Evolutionary conservation across 768 basidiomycete genomes (phyloP).

Genomic region (Boletales sp.): DNA sequence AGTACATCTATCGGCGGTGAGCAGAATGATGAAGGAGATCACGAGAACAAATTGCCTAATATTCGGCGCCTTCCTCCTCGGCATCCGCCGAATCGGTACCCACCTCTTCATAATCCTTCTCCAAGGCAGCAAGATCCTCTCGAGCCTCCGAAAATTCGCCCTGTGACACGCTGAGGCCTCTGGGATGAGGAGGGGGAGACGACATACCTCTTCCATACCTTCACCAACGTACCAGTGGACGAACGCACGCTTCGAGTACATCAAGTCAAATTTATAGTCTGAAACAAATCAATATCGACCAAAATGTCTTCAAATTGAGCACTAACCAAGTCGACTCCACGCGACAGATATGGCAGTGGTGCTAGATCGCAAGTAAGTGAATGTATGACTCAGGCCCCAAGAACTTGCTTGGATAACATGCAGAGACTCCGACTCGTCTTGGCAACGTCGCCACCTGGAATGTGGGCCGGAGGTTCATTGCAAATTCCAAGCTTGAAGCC

Average conservation of each 20-base stretch:
- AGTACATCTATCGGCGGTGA: conserved; percentile 1
- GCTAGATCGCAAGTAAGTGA: conserved; percentile 35
- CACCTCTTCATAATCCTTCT: conserved; percentile 93
- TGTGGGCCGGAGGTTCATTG: conserved; percentile 89
- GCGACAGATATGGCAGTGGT: conserved; percentile 93
- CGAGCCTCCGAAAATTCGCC: conserved; percentile 99
- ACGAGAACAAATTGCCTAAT: conserved; percentile 31
- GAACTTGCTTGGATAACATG: conserved; percentile 85
- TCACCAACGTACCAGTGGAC: conserved; percentile 97
- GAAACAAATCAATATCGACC: conserved; percentile 5
- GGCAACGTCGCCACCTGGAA: conserved; percentile 94
- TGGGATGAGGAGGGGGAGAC: conserved; percentile 1
- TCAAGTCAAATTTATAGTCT: conserved; percentile 98
- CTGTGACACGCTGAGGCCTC: conserved; percentile 26
- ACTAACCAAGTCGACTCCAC: conserved; percentile 79
- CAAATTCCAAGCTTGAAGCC: conserved; percentile 99
- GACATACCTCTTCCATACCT: conserved; percentile 90
- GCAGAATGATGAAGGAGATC: neutral
- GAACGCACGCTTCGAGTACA: conserved; percentile 95
- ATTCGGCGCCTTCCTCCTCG: conserved; percentile 58
- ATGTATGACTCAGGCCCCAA: neutral
- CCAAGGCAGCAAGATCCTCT: conserved; percentile 95
- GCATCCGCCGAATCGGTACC: conserved; percentile 72
- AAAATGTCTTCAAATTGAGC: neutral
- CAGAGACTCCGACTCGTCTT: conserved; percentile 92